These are phyloP conservation scores for Elaeagnus macrophylla DNA, from an alignment of 306 rosid species.

Conservation along the genomic window DNA sequence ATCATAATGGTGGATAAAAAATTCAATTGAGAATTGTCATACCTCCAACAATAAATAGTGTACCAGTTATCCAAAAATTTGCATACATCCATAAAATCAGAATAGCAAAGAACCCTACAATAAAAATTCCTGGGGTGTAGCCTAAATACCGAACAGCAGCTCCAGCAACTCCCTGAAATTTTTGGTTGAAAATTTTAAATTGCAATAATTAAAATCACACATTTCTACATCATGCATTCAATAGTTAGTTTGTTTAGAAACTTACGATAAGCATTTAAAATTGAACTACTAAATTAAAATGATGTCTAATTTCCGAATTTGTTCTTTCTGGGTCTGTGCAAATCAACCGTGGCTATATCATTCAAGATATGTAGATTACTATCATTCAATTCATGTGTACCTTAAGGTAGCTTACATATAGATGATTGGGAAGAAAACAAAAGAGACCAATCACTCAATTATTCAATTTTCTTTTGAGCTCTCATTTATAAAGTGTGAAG, in stretches of 20 bases:
- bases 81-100: constrained; percentile 95
- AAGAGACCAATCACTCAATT: no score
- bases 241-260: constrained; percentile 1
- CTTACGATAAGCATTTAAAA: constrained; percentile 8
- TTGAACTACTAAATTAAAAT: background rate
- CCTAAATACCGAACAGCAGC: constrained; percentile 80
- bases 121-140: constrained; percentile 88
- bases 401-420: background rate
- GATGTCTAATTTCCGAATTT: constrained; percentile 1
- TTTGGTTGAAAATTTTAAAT: constrained; percentile 28
- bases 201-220: constrained; percentile 1
- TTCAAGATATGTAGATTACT: background rate
- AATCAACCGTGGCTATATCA: constrained; percentile 5
- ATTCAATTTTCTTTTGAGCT: no score
- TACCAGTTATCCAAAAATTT: constrained; percentile 94
- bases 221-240: no score
- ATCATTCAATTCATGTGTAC: background rate
- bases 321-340: background rate
- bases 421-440: no score
- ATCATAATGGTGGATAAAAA: background rate
- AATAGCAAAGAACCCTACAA: constrained; percentile 87
- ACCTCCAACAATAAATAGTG: constrained; percentile 91
- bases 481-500: no score
- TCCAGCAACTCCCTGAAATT: constrained; percentile 81
- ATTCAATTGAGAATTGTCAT: background rate